Evolutionary conservation across 1,139 yeast species (phyloP).

Genomic region (Blastobotrys illinoisensis): DNA sequence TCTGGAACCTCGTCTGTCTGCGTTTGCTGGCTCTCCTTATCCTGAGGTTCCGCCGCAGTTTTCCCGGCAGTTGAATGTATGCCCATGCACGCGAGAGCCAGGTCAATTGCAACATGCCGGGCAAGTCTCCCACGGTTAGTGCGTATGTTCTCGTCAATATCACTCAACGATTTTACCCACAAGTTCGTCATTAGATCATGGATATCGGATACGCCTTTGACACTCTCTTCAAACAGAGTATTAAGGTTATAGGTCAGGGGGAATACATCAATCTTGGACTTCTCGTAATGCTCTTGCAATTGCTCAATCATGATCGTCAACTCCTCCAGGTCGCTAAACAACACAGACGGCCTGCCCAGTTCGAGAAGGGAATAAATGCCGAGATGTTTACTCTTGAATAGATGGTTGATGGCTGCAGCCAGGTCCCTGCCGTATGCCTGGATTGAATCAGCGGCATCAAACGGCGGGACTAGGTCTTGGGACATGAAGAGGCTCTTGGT

Average conservation of each 20-base stretch:
- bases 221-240: constrained; percentile 13
- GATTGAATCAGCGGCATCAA: constrained; percentile 6
- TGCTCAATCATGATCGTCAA: constrained; percentile 50
- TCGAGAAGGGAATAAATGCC: constrained; percentile 14
- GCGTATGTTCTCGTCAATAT: constrained; percentile 4
- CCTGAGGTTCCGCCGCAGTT: not conserved
- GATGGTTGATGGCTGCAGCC: constrained; percentile 11
- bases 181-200: constrained; percentile 14
- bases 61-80: constrained; percentile 9
- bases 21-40: not conserved
- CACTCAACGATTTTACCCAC: constrained; percentile 19
- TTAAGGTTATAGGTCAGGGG: constrained; percentile 13
- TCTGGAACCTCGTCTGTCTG: not conserved
- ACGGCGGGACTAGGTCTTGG: constrained; percentile 1
- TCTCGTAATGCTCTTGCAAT: constrained; percentile 37
- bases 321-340: constrained; percentile 28
- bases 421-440: constrained; percentile 10
- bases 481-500: constrained; percentile 11
- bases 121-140: constrained; percentile 12
- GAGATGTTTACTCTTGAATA: constrained; percentile 13
- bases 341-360: constrained; percentile 7
- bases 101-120: constrained; percentile 15
- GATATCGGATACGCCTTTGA: constrained; percentile 13
- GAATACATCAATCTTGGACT: constrained; percentile 25
- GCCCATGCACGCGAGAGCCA: constrained; percentile 18